Base-by-base conservation (phyloP, 1,284 basidiomycete genomes). In the Thecaphora frezii region DNA sequence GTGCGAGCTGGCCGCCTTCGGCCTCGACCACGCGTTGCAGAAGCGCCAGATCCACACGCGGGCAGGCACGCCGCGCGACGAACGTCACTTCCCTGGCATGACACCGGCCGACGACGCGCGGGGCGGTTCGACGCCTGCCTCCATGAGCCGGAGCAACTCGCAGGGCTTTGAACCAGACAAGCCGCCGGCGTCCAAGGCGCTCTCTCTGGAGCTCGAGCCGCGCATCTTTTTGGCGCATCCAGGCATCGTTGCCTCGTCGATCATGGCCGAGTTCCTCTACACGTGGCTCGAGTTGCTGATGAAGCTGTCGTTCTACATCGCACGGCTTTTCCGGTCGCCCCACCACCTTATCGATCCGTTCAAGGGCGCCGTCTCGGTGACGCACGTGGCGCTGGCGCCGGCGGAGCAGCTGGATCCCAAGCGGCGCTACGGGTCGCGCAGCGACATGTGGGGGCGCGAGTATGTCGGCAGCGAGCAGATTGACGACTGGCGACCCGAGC, bases 161-260 rank as follows among this genome's bases (percentile, higher is more conserved):
- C 33, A 36, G 33, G 33, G 33, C 33, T 36, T 36, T 16, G 33
- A 14, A 16, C 16, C 33, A 3, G 13, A 36, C 33, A 36, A 36
- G 33, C 64, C 64, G 19, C 56, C 64, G 7, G 53, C 59, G 16
- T 56, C 59, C 33, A 49, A 54, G 12, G 37, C 64, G 13, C 36
- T 46, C 4, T 57, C 59, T 3, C 51, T 55, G 2, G 57, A 57
- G 22, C 50, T 56, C 4, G 68, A 71, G 47, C 71, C 73, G 21
- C 66, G 71, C 38, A 70, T 66, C 41, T 73, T 69, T 51, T 59
- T 74, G 23, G 60, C 71, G 7, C 78, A 80, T 47, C 78, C 78
- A 1, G 78, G 78, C 25, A 74, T 80, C 13, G 77, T 79, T 9
- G 77, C 77, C 9, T 77, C 68, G 19, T 74, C 69, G 42, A 80